These are phyloP conservation scores for Colletotrichum aenigma DNA, from an alignment of 2,329 filamentous ascomycete genomes.

Conservation along the genomic window DNA sequence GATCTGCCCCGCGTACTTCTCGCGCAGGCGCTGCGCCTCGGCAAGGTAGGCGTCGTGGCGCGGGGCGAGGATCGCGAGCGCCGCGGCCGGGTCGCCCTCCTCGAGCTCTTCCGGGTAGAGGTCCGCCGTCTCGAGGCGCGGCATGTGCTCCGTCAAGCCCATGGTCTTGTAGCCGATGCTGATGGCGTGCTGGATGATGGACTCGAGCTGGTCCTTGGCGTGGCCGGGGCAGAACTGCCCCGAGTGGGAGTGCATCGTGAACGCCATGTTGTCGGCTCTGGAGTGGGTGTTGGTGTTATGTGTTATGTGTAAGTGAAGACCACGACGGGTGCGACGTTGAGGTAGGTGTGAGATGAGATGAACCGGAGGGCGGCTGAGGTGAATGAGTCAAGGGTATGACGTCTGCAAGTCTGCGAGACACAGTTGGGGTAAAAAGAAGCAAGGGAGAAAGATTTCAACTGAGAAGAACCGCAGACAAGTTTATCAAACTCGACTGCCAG, in stretches of 20 bases:
- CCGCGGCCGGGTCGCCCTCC: constrained; percentile 51
- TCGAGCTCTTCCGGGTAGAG: constrained; percentile 88
- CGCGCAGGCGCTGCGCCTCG: constrained; percentile 76
- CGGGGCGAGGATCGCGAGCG: constrained; percentile 52
- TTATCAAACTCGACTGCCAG: background rate
- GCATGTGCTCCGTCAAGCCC: constrained; percentile 94
- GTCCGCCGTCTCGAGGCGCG: constrained; percentile 73
- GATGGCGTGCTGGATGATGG: constrained; percentile 81
- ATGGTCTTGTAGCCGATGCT: constrained; percentile 79
- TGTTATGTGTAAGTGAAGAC: background rate
- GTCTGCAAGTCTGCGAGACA: background rate
- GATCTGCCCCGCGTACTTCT: constrained; percentile 73
- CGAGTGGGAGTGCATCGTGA: constrained; percentile 97
- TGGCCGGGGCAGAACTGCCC: constrained; percentile 95
- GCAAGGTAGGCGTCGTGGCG: constrained; percentile 74
- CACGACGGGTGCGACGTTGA: background rate
- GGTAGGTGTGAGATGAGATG: constrained; percentile 13
- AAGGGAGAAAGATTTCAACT: background rate
- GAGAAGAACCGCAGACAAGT: background rate
- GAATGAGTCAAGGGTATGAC: background rate
- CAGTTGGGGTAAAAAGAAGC: background rate
- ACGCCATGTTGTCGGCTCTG: constrained; percentile 70
- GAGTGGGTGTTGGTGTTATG: background rate
- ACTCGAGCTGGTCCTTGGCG: constrained; percentile 83
- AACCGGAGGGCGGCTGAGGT: constrained; percentile 2